phyloP scores from a whole-genome alignment of 768 basidiomycete genomes.

The Filobasidium floriforme region DNA sequence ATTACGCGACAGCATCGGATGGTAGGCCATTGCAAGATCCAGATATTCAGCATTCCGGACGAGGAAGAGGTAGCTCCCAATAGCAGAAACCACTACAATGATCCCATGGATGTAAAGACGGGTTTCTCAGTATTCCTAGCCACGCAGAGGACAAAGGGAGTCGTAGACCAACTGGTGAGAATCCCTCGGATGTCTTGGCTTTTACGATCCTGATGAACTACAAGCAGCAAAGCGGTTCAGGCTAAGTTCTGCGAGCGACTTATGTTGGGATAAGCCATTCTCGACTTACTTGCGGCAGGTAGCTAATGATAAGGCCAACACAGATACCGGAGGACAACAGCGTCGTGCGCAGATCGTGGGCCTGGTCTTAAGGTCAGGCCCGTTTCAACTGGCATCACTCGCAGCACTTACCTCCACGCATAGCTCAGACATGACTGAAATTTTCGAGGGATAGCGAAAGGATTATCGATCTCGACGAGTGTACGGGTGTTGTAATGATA shows the following conservation, averaged over 20 bases:
- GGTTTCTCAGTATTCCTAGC: neutral
- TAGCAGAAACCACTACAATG: neutral
- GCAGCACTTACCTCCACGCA: too few relatives aligned
- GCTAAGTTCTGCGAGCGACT: constrained; percentile 69
- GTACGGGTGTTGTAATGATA: too few relatives aligned
- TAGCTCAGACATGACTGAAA: too few relatives aligned
- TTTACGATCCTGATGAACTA: constrained; percentile 60
- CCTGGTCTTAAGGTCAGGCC: neutral
- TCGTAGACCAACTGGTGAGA: constrained; percentile 56
- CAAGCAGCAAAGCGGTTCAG: constrained; percentile 16
- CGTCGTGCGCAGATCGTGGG: constrained; percentile 28
- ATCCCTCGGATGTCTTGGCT: constrained; percentile 71
- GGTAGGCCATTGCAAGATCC: constrained; percentile 75
- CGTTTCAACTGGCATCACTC: too few relatives aligned
- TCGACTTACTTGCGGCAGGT: constrained; percentile 57
- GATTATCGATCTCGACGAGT: too few relatives aligned
- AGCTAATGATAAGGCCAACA: constrained; percentile 69
- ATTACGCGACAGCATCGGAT: constrained; percentile 71
- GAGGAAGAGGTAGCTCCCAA: constrained; percentile 77
- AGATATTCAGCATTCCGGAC: constrained; percentile 75
- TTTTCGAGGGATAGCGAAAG: too few relatives aligned
- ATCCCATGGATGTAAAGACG: neutral
- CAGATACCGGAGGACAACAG: constrained; percentile 60
- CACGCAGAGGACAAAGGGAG: neutral
- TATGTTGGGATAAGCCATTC: constrained; percentile 65